These are phyloP conservation scores for Moesziomyces parantarcticus DNA, from an alignment of 1,284 basidiomycete genomes.

Conservation along the genomic window DNA sequence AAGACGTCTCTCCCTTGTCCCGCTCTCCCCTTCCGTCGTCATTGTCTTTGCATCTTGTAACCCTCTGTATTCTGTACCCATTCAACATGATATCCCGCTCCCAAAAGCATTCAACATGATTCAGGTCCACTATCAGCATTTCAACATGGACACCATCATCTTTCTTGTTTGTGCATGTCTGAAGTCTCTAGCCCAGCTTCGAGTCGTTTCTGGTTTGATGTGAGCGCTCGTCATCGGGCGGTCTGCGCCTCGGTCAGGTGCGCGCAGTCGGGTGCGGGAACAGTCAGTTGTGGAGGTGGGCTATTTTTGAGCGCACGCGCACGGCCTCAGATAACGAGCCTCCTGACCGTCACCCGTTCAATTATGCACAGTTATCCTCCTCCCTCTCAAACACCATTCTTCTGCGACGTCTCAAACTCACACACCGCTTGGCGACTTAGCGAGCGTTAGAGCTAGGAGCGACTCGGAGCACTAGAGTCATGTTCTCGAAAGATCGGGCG, in stretches of 20 bases:
- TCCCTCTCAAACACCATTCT: no score
- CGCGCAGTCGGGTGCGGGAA: no score
- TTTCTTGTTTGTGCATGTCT: background rate
- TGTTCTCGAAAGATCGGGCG: conserved; percentile 23
- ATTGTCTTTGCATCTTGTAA: conserved; percentile 18
- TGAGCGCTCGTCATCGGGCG: no score
- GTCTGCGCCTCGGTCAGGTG: no score
- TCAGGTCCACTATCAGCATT: conserved; percentile 35
- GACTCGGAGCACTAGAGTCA: conserved; percentile 1
- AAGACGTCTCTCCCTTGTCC: background rate
- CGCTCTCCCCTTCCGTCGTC: conserved; percentile 21
- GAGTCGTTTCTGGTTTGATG: background rate
- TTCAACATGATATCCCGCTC: conserved; percentile 58
- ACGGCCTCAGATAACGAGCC: background rate
- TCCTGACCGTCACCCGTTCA: background rate
- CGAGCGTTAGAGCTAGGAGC: background rate
- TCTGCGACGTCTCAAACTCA: no score
- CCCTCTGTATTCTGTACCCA: conserved; percentile 48
- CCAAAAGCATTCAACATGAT: conserved; percentile 53
- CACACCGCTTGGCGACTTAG: no score
- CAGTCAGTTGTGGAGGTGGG: background rate
- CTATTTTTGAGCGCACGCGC: background rate
- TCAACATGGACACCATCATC: conserved; percentile 33
- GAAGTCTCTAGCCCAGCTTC: background rate
- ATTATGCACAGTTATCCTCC: no score